Evolutionary conservation across 2,329 filamentous ascomycete genomes (phyloP), one percentile per base, ranked within the genome.

Genomic region (Penicillium sp.): DNA sequence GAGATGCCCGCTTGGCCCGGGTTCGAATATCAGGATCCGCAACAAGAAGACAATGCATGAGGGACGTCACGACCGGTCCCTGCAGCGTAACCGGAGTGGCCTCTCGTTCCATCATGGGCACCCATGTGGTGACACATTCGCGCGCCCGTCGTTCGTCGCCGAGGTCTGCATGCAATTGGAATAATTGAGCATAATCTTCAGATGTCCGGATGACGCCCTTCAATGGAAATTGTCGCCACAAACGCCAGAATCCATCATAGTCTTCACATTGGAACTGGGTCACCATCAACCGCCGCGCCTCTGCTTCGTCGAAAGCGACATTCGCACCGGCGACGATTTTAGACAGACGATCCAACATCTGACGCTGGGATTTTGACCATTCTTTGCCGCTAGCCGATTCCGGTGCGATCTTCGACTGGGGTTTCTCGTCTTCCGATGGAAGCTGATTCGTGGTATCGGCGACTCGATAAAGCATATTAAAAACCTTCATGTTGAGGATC

Each of bases 31-130:
- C 61, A 0, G 82, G 82, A 59, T 88, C 82, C 1, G 81, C 83
- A 7, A 85, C 66, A 2, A 71, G 57, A 29, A 89, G 74, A 65
- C 86, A 88, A 0, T 74, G 70, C 65, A 79, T 75, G n/a, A 88
- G 62, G 2, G 80, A 72, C 1, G 71, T 55, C 44, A 77, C 77
- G 5, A 89, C 60, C 1, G 68, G 55, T 1, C 75, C 78, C 8
- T 74, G 58, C 0, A 81, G 71, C 21, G 59, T 48, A 14, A 90
- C 76, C 0, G 75, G 72, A 1, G 81, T 80, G 0, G 76, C 57
- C 65, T 90, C 86, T 43, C 72, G 69, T 16, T 75, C 58, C 83
- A 90, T 87, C 65, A 87, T 84, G 2, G 79, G 77, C n/a, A 83
- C 77, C 65, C 81, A 82, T 56, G 75, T 79, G 78, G 79, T 57